Conservation (phyloP, 805 yeast species). For the Sugiyamaella smithiae region DNA sequence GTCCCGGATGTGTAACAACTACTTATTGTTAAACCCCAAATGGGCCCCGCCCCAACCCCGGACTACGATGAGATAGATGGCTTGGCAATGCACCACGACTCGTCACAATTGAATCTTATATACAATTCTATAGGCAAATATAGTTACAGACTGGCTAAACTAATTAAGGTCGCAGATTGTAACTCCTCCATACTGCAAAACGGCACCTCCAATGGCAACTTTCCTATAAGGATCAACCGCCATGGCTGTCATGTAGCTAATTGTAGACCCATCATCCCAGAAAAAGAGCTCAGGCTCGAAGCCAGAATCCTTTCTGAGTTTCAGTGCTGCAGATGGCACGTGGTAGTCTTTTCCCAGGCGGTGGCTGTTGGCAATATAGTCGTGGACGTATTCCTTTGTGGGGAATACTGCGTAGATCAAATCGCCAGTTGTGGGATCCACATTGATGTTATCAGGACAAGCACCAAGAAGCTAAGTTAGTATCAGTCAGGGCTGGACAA, state of each 20-base stretch:
- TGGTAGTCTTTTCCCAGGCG: constrained; percentile 3
- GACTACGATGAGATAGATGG: no score
- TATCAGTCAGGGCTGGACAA: no score
- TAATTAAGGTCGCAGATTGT: neutral
- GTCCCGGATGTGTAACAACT: no score
- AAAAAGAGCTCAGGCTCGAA: constrained; percentile 6
- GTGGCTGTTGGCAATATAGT: constrained; percentile 8
- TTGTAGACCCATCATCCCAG: constrained; percentile 6
- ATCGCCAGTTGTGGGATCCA: constrained; percentile 5
- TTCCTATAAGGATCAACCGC: constrained; percentile 4
- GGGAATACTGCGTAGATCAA: constrained; percentile 8
- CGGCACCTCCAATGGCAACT: constrained; percentile 8
- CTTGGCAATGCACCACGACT: no score
- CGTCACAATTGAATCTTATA: no score
- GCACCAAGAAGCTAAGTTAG: constrained; percentile 1
- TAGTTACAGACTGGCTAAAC: no score
- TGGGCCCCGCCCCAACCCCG: no score
- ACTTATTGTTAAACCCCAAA: no score
- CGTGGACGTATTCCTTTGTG: constrained; percentile 8
- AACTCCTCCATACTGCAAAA: constrained; percentile 6
- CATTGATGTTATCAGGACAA: constrained; percentile 5
- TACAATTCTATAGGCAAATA: no score
- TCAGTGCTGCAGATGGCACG: constrained; percentile 6
- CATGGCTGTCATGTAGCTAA: constrained; percentile 10
- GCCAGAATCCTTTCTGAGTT: neutral